Evolutionary conservation across 345 rosid genomes (phyloP).

Genomic region (Citrus medica): DNA sequence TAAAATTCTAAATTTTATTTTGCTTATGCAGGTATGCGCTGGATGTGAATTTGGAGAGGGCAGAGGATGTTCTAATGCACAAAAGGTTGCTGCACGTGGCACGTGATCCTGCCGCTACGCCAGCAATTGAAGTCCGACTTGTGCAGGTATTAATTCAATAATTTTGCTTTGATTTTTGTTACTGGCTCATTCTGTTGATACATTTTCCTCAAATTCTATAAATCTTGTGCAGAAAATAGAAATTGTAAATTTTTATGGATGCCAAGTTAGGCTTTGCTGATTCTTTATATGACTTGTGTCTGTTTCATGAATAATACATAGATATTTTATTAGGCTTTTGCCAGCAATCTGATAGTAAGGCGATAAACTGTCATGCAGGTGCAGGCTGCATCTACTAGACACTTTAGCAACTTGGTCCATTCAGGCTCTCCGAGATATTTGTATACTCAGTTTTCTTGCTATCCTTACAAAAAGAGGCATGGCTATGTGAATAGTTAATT

Average conservation of each 20-base stretch:
- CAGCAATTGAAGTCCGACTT: slow-evolving; percentile 62
- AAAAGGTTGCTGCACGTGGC: slow-evolving; percentile 54
- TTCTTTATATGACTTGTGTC: background rate
- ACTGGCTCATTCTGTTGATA: background rate
- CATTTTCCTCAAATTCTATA: background rate
- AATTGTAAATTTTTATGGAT: background rate
- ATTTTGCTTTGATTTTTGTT: background rate
- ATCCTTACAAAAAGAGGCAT: slow-evolving; percentile 40
- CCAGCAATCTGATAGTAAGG: background rate
- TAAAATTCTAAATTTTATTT: background rate
- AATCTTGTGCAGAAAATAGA: background rate
- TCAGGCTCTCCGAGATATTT: slow-evolving; percentile 24
- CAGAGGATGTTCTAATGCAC: slow-evolving; percentile 67
- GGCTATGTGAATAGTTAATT: slow-evolving; percentile 7
- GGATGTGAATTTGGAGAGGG: slow-evolving; percentile 61
- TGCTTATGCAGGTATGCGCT: slow-evolving; percentile 47
- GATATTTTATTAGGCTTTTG: background rate
- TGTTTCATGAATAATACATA: background rate
- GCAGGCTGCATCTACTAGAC: slow-evolving; percentile 27
- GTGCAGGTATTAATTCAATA: slow-evolving; percentile 37
- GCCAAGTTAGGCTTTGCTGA: background rate
- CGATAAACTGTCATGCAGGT: slow-evolving; percentile 34
- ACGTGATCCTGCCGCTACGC: slow-evolving; percentile 43
- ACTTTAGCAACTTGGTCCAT: slow-evolving; percentile 14
- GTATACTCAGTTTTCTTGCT: slow-evolving; percentile 22